Base-by-base conservation (phyloP, 139 green algal species). In the Haematococcus lacustris region DNA sequence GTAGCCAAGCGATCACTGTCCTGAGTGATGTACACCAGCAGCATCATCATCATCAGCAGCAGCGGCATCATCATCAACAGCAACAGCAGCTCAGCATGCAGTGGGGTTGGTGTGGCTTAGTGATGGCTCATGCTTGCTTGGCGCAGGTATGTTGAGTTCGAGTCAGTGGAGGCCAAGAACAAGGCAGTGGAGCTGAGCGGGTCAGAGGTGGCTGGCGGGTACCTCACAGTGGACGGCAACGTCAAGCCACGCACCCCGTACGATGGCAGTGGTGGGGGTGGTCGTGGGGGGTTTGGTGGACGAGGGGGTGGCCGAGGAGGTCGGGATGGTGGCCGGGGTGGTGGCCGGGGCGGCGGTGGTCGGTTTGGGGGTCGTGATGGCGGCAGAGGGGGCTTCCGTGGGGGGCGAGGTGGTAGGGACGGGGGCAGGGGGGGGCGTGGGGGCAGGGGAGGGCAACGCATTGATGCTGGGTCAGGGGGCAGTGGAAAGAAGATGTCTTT, bases 111-210 rank as follows among this genome's bases (percentile, higher is more conserved):
- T n/a, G n/a, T n/a, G n/a, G n/a, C n/a, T n/a, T n/a, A n/a, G n/a
- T n/a, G n/a, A n/a, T n/a, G n/a, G n/a, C n/a, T n/a, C n/a, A n/a
- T n/a, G n/a, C n/a, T n/a, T n/a, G n/a, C n/a, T n/a, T n/a, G n/a
- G n/a, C n/a, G n/a, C n/a, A n/a, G n/a, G 59, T 93, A 90, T 80
- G 82, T 93, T 47, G 83, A 92, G 80, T 93, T 92, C 70, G 71
- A 13, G 6, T 72, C 37, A 3, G 74, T 60, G 7, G 88, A 89
- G 1, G 81, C 74, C 32, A 87, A 91, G 78, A 72, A 59, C 38
- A 84, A 85, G 71, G 87, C 87, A 17, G 80, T 26, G 30, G 85
- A 92, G 62, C 68, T 87, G 7, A 81, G 87, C 74, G 87, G 85
- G 38, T 72, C 51, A 1, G 79, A 92, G 75, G 59, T 79, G 1